These are phyloP conservation scores for Aspergillus terreus DNA, from an alignment of 2,329 filamentous ascomycete genomes.

Conservation along the genomic window DNA sequence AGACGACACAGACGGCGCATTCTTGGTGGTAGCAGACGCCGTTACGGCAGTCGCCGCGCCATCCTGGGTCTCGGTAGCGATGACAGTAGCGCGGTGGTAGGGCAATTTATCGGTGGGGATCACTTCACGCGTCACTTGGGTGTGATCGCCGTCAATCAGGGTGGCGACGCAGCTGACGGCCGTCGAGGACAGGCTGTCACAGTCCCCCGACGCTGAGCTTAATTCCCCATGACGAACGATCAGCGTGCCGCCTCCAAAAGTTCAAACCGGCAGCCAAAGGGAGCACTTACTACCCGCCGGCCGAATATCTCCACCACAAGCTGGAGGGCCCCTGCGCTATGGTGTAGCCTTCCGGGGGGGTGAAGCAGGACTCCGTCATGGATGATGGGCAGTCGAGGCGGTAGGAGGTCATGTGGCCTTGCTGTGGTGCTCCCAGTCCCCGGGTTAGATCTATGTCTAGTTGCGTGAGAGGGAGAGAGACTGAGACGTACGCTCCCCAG, in stretches of 20 bases:
- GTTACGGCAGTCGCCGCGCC: conserved; percentile 6
- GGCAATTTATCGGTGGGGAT: background rate
- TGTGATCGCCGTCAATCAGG: conserved; percentile 14
- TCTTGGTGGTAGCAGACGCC: conserved; percentile 14
- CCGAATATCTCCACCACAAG: conserved; percentile 1
- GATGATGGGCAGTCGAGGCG: conserved; percentile 12
- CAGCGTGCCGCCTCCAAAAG: too few relatives aligned
- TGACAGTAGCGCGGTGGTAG: conserved; percentile 20
- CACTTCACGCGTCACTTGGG: background rate
- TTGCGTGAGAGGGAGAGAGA: background rate
- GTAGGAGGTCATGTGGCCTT: conserved; percentile 17
- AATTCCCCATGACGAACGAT: background rate
- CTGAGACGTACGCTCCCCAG: conserved; percentile 11
- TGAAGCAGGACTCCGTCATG: conserved; percentile 10
- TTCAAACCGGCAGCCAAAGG: background rate
- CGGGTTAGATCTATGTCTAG: background rate
- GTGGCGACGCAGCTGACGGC: conserved; percentile 21
- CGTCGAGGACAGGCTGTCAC: conserved; percentile 23
- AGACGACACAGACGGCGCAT: conserved; percentile 7
- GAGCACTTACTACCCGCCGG: conserved; percentile 10
- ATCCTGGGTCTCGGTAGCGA: conserved; percentile 12
- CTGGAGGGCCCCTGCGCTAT: conserved; percentile 10
- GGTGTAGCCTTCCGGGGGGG: conserved; percentile 7
- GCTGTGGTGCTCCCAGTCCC: conserved; percentile 5
- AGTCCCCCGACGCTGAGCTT: conserved; percentile 12